Base-by-base conservation (phyloP, 192 early-diverging fungal species). In the Paraglomus occultum region DNA sequence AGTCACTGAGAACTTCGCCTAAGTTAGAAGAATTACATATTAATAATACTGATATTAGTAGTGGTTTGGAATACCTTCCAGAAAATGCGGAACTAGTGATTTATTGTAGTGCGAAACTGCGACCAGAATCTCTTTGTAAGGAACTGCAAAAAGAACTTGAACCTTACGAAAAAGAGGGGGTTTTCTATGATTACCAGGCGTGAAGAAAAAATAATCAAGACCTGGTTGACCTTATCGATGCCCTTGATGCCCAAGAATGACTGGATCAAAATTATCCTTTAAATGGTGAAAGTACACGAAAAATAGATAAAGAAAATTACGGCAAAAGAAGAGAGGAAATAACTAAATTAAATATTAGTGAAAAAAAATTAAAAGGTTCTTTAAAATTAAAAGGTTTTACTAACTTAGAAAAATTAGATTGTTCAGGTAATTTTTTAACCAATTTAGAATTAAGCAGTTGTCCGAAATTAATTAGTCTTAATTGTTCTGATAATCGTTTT, bases 381-480 rank as follows among this genome's bases (percentile, higher is more conserved):
- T 57, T 57, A 57, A 57, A 57, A 2, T 57, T 57, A 4, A 4
- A 15, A 10, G 54, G 54, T n/a, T 57, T 57, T 57, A 4, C 18
- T 57, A 57, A 57, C 31, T 57, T 57, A 57, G 31, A 57, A 57
- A 57, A 23, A 57, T 57, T 57, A 57, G 22, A 57, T 57, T 57
- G 54, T 6, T 57, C 22, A 22, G 22, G 31, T 57, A 57, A 57
- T 57, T 10, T 22, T 11, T 57, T 57, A 57, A 4, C 10, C 10
- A 20, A 20, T 57, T 57, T 57, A 57, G 22, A 57, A 1, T 22
- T 57, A 10, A 57, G 4, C 1, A 20, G 31, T 57, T 57, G 22
- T 57, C 10, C 10, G 0, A 57, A 23, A 20, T 57, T 57, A 57
- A 23, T 11, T 11, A 22, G 31, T 6, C 31, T 57, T n/a, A 7